Evolutionary conservation across 371 early-diverging fungal species (phyloP).

Genomic region (Apophysomyces ossiformis): DNA sequence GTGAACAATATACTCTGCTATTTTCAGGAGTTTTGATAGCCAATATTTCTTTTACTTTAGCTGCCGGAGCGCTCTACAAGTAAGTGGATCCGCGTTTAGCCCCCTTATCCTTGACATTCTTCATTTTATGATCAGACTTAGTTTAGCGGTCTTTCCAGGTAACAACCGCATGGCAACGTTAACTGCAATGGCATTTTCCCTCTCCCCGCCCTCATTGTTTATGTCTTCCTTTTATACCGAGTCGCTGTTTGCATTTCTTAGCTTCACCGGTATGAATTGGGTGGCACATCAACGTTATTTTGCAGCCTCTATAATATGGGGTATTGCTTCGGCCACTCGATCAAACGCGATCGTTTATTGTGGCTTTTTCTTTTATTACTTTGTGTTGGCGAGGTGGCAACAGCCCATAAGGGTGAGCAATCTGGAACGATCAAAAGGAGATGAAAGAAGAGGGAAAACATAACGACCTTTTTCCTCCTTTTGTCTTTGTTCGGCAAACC

Average conservation of each 20-base stretch:
- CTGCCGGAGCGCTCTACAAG: slow-evolving; percentile 76
- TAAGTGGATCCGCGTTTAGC: slow-evolving; percentile 22
- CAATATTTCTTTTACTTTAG: slow-evolving; percentile 78
- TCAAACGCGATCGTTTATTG: slow-evolving; percentile 83
- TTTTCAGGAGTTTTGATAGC: slow-evolving; percentile 74
- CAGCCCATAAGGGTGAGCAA: slow-evolving; percentile 14
- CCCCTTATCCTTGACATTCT: background rate
- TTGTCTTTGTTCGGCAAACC: background rate
- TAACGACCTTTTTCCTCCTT: background rate
- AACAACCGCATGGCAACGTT: slow-evolving; percentile 62
- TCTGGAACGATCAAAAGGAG: background rate
- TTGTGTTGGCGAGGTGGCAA: slow-evolving; percentile 26
- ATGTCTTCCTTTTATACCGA: slow-evolving; percentile 92
- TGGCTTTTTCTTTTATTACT: slow-evolving; percentile 82
- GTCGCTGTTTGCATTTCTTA: slow-evolving; percentile 80
- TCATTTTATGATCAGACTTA: slow-evolving; percentile 40
- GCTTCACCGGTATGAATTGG: slow-evolving; percentile 79
- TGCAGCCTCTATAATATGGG: slow-evolving; percentile 57
- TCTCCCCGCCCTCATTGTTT: slow-evolving; percentile 84
- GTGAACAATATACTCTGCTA: slow-evolving; percentile 50
- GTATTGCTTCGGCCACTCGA: slow-evolving; percentile 65
- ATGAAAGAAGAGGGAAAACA: background rate
- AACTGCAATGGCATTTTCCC: slow-evolving; percentile 72
- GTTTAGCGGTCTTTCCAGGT: slow-evolving; percentile 48
- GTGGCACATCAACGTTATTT: slow-evolving; percentile 44